Percentiles rank a stretch among this genome's conserved stretches.
phyloP scores from a whole-genome alignment of 768 basidiomycete species.

The Pisolithus microcarpus region DNA sequence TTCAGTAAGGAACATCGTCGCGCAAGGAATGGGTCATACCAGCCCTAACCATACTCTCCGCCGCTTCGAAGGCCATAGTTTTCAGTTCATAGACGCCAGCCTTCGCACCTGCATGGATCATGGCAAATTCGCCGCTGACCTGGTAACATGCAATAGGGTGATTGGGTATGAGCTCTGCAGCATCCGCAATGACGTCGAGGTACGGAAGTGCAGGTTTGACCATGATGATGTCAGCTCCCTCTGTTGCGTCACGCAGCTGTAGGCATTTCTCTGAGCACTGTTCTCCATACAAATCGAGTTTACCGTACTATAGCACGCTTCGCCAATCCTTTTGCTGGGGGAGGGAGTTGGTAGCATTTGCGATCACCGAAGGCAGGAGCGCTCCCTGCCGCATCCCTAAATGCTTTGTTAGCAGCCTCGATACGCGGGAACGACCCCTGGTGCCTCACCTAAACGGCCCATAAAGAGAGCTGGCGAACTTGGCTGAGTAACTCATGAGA shows the following conservation, averaged over 20 bases:
- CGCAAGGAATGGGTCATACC: conserved; percentile 39
- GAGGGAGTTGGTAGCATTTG: conserved; percentile 97
- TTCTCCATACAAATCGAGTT: background rate
- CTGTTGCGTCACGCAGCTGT: conserved; percentile 78
- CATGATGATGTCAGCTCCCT: conserved; percentile 99
- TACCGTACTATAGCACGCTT: conserved; percentile 81
- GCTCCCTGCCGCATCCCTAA: conserved; percentile 93
- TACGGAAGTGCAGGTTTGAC: conserved; percentile 96
- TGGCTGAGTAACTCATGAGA: conserved; percentile 96
- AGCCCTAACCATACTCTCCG: conserved; percentile 87
- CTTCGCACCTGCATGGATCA: conserved; percentile 89
- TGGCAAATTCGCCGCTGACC: conserved; percentile 96
- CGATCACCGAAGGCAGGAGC: conserved; percentile 92
- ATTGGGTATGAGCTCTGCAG: conserved; percentile 70
- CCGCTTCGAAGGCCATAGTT: conserved; percentile 90
- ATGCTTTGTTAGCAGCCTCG: background rate
- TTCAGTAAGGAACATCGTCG: conserved; percentile 3
- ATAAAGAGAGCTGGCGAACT: conserved; percentile 92
- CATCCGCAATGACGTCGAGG: conserved; percentile 92
- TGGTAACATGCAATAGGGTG: conserved; percentile 96
- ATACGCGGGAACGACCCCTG: background rate
- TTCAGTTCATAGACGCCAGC: conserved; percentile 92
- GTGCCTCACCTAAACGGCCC: conserved; percentile 82
- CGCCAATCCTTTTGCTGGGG: conserved; percentile 80
- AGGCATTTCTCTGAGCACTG: background rate